phyloP scores from a whole-genome alignment of 1,139 yeast species.

The Protomyces arabidopsidicola region DNA sequence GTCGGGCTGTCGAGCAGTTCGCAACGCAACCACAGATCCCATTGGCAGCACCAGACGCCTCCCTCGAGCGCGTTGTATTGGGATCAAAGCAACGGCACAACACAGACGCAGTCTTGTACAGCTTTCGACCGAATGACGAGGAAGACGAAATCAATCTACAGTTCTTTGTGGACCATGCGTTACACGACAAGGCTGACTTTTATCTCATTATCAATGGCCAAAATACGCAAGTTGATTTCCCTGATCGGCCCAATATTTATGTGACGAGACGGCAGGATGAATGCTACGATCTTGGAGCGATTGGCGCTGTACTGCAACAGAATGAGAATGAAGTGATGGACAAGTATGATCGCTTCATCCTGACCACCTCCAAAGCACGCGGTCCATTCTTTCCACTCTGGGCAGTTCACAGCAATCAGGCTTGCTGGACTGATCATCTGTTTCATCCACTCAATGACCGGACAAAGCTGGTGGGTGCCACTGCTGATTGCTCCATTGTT shows the following conservation, averaged over 20 bases:
- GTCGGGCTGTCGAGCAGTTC: background rate
- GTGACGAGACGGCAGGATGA: constrained; percentile 7
- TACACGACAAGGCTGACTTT: constrained; percentile 20
- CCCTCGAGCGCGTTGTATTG: background rate
- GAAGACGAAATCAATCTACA: background rate
- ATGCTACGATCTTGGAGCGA: constrained; percentile 16
- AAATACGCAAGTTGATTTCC: background rate
- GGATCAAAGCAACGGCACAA: background rate
- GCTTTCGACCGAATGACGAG: constrained; percentile 6
- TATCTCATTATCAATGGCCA: constrained; percentile 15
- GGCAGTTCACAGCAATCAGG: background rate
- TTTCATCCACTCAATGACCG: background rate
- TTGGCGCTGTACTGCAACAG: constrained; percentile 4
- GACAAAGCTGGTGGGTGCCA: constrained; percentile 8
- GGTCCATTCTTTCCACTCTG: constrained; percentile 24
- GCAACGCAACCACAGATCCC: background rate
- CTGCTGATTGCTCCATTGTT: constrained; percentile 5
- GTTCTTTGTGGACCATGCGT: constrained; percentile 19
- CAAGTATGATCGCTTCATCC: constrained; percentile 15
- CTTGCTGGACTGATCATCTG: constrained; percentile 15
- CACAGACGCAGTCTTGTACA: constrained; percentile 4
- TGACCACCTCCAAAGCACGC: constrained; percentile 9
- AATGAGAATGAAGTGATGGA: constrained; percentile 2
- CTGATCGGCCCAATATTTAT: constrained; percentile 1
- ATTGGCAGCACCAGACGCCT: background rate